Percentiles rank a stretch among this genome's conserved stretches.
phyloP scores from a whole-genome alignment of 352 stramenopile genomes.

The Phytophthora sp. region DNA sequence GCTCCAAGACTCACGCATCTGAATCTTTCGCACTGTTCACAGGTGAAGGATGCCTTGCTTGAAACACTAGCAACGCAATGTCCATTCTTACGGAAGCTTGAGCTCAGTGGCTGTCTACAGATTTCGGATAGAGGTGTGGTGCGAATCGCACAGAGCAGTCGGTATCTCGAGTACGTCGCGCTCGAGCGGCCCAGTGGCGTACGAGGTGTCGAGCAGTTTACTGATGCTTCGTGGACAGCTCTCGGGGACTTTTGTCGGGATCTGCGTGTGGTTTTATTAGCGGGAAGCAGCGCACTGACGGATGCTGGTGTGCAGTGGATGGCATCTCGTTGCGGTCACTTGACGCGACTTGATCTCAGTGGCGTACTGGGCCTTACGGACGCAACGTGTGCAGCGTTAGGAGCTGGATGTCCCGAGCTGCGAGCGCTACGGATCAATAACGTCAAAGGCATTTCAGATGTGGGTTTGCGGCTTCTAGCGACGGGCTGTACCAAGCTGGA shows the following conservation, averaged over 20 bases:
- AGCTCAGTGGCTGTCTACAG: slow-evolving; percentile 78
- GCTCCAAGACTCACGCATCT: slow-evolving; percentile 56
- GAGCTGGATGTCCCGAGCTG: slow-evolving; percentile 44
- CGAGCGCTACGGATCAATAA: slow-evolving; percentile 54
- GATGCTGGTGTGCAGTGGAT: slow-evolving; percentile 93
- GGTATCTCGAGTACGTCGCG: slow-evolving; percentile 71
- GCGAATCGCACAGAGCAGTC: slow-evolving; percentile 78
- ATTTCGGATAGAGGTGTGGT: slow-evolving; percentile 90
- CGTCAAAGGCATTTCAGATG: slow-evolving; percentile 80
- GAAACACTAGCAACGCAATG: slow-evolving; percentile 83
- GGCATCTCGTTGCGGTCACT: slow-evolving; percentile 67
- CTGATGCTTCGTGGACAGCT: slow-evolving; percentile 87
- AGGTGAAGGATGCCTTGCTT: slow-evolving; percentile 88
- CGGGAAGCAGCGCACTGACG: slow-evolving; percentile 88
- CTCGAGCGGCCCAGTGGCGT: slow-evolving; percentile 53
- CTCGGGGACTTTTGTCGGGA: slow-evolving; percentile 67
- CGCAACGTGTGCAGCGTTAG: slow-evolving; percentile 56
- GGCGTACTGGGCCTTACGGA: slow-evolving; percentile 90
- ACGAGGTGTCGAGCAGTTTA: slow-evolving; percentile 77
- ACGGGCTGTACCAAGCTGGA: slow-evolving; percentile 84
- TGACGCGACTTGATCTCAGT: slow-evolving; percentile 83
- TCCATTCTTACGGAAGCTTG: slow-evolving; percentile 59
- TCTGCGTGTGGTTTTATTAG: slow-evolving; percentile 69
- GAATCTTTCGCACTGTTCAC: slow-evolving; percentile 76
- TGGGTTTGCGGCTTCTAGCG: slow-evolving; percentile 85